These are phyloP conservation scores for Urochloa ruziziensis DNA, from an alignment of 176 grass and related monocot genomes.

Conservation along the genomic window DNA sequence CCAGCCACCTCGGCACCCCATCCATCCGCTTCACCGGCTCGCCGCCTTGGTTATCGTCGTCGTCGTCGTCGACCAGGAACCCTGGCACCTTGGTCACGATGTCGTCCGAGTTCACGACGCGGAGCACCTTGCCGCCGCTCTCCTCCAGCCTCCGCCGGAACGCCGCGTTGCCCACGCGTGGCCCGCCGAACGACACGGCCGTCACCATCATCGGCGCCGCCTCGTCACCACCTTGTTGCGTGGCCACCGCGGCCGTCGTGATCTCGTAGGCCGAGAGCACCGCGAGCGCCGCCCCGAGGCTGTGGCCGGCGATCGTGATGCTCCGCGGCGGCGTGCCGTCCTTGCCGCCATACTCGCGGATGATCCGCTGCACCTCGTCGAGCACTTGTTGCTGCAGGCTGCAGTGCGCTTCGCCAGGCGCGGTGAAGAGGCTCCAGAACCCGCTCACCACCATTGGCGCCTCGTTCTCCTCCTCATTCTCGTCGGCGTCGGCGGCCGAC, in stretches of 20 bases:
- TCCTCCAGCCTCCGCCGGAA: conserved; percentile 42
- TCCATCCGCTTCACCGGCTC: background rate
- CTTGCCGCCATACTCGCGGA: conserved; percentile 25
- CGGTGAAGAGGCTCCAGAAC: conserved; percentile 56
- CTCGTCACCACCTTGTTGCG: background rate
- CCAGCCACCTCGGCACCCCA: conserved; percentile 34
- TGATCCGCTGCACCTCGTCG: conserved; percentile 33
- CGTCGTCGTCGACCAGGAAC: background rate
- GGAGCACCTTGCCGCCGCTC: conserved; percentile 53
- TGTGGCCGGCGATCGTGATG: conserved; percentile 54
- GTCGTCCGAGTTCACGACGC: conserved; percentile 47
- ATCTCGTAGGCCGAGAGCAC: conserved; percentile 55
- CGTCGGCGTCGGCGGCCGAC: background rate
- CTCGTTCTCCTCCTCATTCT: background rate
- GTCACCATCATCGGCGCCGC: conserved; percentile 33
- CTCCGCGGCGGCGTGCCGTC: conserved; percentile 27
- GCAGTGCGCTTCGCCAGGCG: background rate
- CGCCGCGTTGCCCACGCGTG: conserved; percentile 47
- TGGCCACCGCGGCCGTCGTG: background rate
- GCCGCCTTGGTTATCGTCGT: background rate
- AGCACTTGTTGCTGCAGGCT: conserved; percentile 39
- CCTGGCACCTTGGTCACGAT: conserved; percentile 56
- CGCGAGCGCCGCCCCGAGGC: conserved; percentile 54
- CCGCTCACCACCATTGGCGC: conserved; percentile 46
- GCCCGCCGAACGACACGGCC: conserved; percentile 53